Evolutionary conservation across 2,329 filamentous ascomycete genomes (phyloP).

Genomic region (Malbranchea cinnamomea): DNA sequence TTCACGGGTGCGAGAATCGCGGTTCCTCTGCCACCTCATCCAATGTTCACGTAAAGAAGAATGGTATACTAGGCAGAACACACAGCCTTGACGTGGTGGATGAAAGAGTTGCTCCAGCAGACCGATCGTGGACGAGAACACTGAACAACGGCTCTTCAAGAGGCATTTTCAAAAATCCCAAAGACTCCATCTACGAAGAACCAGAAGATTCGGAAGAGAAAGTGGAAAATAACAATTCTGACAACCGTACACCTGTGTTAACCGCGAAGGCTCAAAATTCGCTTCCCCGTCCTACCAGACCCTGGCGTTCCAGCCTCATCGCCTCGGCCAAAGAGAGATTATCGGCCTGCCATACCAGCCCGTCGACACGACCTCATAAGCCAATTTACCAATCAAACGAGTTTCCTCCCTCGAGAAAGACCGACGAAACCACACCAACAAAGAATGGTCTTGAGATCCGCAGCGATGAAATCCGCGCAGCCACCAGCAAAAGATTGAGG

Average conservation of each 20-base stretch:
- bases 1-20: conserved; percentile 6
- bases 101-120: too few relatives aligned
- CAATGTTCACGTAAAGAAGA: conserved; percentile 9
- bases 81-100: conserved; percentile 27
- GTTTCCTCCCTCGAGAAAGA: conserved; percentile 15
- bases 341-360: conserved; percentile 56
- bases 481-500: conserved; percentile 76
- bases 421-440: conserved; percentile 36
- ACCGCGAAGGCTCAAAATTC: conserved; percentile 49
- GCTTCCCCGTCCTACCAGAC: too few relatives aligned
- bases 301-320: too few relatives aligned
- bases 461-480: conserved; percentile 72
- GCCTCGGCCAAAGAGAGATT: conserved; percentile 32
- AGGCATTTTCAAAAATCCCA: conserved; percentile 42
- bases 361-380: conserved; percentile 69
- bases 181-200: conserved; percentile 70
- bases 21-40: conserved; percentile 6
- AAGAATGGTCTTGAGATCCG: conserved; percentile 74
- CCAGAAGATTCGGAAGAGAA: conserved; percentile 38
- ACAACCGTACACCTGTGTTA: too few relatives aligned
- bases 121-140: too few relatives aligned
- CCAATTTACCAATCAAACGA: conserved; percentile 62
- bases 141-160: conserved; percentile 30
- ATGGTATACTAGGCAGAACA: conserved; percentile 19
- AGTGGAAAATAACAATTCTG: conserved; percentile 12